Evolutionary conservation across 164 flowering plant species (phyloP), one percentile per base, ranked within the genome.

Genomic region (Cinnamomum micranthum): DNA sequence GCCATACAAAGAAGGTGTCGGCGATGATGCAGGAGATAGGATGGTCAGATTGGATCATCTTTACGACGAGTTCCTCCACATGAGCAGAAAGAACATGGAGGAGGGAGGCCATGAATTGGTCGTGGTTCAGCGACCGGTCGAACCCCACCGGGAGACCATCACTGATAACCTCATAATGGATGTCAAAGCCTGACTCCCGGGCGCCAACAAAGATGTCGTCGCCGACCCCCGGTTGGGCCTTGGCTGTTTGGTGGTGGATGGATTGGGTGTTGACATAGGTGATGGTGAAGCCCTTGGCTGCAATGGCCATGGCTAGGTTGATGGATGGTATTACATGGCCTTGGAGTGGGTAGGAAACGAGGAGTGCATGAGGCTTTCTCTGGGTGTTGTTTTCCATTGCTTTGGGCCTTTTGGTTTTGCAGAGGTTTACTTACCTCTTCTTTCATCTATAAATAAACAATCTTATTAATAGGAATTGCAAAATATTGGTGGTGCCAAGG

Each of bases 1-100:
- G 87, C 94, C 97, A 94, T 2, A 88, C 92, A 50, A 85, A 89
- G 87, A 90, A 94, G 0, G 97, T 89, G 73, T 93, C 98, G 1
- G 96, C 93, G 14, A 95, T 87, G 80, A 93, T 72, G 70, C 86
- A 86, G 17, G 75, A 80, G 5, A 85, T 83, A 1, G 82, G 79
- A 0, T 86, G 82, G 24, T 28, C 70, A 1, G 73, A 24, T 4
- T 2, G 0, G 11, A 87, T 67, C 17, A 91, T 72, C 50, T 75
- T 75, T 19, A 64, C 72, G 14, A 93, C 81, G 0, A 81, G 78
- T 27, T 86, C 89, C 51, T 90, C 95, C 1, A 84, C 88, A 70
- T 93, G 91, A 11, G 88, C 87, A 0, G 92, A 84, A 65, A 89
- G 82, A 3, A 86, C 94, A 59, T 90, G 90, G 25, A 90, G 47